A percentile compares a stretch with the other conserved stretches of the same genome.
phyloP scores from a whole-genome alignment of 164 flowering plant genomes.

The Taxillus chinensis region DNA sequence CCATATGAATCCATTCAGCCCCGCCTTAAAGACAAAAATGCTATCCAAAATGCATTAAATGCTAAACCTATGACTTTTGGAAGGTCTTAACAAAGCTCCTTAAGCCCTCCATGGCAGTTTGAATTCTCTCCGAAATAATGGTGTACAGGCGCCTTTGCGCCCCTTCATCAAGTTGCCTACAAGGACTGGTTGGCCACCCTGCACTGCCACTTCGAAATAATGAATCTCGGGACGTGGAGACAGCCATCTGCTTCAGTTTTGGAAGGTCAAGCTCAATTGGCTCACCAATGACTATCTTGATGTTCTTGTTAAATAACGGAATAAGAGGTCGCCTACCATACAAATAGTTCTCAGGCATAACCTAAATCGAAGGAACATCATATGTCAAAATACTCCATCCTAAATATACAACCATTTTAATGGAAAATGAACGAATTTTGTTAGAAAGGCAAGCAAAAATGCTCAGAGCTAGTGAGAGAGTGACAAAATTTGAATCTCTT shows the following conservation, averaged over 20 bases:
- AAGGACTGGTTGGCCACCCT: constrained; percentile 45
- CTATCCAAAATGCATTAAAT: background rate
- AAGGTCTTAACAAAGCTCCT: constrained; percentile 25
- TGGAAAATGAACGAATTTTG: no score
- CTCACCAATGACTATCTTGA: constrained; percentile 61
- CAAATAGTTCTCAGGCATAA: constrained; percentile 85
- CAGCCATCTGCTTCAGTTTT: constrained; percentile 45
- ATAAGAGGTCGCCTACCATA: constrained; percentile 71
- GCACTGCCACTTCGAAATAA: constrained; percentile 8
- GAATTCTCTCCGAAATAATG: constrained; percentile 57
- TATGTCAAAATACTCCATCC: background rate
- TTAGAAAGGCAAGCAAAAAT: no score
- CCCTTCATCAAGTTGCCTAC: constrained; percentile 51
- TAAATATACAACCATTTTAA: background rate
- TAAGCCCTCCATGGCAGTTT: constrained; percentile 56
- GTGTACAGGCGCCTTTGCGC: constrained; percentile 71
- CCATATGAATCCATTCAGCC: no score
- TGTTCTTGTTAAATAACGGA: constrained; percentile 60
- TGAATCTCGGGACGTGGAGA: constrained; percentile 27
- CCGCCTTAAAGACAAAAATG: no score
- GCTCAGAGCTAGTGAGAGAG: no score
- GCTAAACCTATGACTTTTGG: constrained; percentile 15
- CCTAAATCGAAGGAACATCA: constrained; percentile 29
- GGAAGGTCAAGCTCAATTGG: constrained; percentile 79
- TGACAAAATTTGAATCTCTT: no score